Percentiles rank a stretch among this genome's conserved stretches.
phyloP scores from a whole-genome alignment of 2,329 filamentous ascomycete species.

The Chaetomium sp. region DNA sequence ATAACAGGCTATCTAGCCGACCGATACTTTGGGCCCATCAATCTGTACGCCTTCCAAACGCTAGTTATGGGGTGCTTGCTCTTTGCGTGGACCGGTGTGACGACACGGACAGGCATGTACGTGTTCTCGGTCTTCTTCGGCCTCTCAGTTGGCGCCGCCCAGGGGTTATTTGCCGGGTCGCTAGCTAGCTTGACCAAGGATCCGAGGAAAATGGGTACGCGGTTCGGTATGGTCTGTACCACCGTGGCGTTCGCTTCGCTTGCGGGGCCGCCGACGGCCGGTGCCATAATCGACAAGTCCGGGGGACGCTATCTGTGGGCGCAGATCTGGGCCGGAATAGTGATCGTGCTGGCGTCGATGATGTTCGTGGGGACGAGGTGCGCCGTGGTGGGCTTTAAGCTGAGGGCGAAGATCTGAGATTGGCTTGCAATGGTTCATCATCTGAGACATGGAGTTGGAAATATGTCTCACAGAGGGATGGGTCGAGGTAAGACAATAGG shows the following conservation, averaged over 20 bases:
- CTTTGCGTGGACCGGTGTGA: conserved; percentile 59
- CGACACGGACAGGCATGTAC: conserved; percentile 32
- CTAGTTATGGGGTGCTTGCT: conserved; percentile 52
- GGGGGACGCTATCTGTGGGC: conserved; percentile 47
- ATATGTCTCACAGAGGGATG: not conserved
- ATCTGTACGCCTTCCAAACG: conserved; percentile 55
- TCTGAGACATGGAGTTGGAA: conserved; percentile 4
- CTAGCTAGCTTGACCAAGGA: conserved; percentile 48
- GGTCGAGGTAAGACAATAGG: conserved; percentile 5
- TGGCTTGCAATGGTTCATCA: not conserved
- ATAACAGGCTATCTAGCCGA: conserved; percentile 60
- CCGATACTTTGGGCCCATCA: conserved; percentile 54
- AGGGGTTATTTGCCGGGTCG: conserved; percentile 47
- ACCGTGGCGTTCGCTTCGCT: conserved; percentile 47
- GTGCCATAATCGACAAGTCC: conserved; percentile 48
- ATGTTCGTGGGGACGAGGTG: conserved; percentile 41
- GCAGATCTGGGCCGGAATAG: conserved; percentile 51
- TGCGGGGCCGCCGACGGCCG: conserved; percentile 49
- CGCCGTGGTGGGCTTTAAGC: conserved; percentile 43
- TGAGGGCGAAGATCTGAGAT: conserved; percentile 41
- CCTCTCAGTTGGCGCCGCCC: conserved; percentile 47
- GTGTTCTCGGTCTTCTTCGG: conserved; percentile 50
- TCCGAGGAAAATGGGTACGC: conserved; percentile 48
- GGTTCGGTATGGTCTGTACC: conserved; percentile 51
- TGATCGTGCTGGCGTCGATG: conserved; percentile 43